Base-by-base conservation (phyloP, 2,329 filamentous ascomycete genomes). In the Scortechinia acanthostroma region DNA sequence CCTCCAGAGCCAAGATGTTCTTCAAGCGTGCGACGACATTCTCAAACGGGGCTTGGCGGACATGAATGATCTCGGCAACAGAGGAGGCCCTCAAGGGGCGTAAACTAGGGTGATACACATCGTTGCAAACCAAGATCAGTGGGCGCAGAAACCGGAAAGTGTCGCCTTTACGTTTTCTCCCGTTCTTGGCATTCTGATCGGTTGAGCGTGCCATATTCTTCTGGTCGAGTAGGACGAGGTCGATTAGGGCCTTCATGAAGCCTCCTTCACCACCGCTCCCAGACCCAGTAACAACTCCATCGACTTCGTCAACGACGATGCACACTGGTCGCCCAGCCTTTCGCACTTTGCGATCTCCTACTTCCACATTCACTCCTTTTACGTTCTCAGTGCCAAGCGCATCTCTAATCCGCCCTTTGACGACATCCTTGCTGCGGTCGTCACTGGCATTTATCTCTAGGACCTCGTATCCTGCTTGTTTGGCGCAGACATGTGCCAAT, bases 381-480 rank as follows among this genome's bases (percentile, higher is more conserved):
- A 86, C 80, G 44, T 83, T 85, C 54, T 85, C 81, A 1, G 81
- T 86, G 1, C 76, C 79, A 2, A 86, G 71, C 53, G 80, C 79
- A 56, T 86, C 80, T 52, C 74, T 71, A 45, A 86, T 84, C 22
- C 79, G 68, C 3, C 77, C 78, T 53, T 76, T 81, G 23, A 86
- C 81, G 13, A 86, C 76, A 52, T 76, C 71, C 21, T 68, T 69
- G 51, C 77, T 83, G 49, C 81, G 68, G 50, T 86, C 82, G 53
- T 86, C 81, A 52, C 80, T 85, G 2, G 82, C 81, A 51, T 86
- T 86, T 58, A 86, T 85, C 52, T 86, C 81, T 46, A 84, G 70
- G 0, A 81, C 76, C 56, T 85, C 81, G 50, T 85, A 86, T 1
- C 81, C 81, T 19, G 81, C 81, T 58, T 86, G 81, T 53, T 66